Evolutionary conservation across 768 basidiomycete species (phyloP), one percentile per base, ranked within the genome.

Genomic region (Inosperma sp.): DNA sequence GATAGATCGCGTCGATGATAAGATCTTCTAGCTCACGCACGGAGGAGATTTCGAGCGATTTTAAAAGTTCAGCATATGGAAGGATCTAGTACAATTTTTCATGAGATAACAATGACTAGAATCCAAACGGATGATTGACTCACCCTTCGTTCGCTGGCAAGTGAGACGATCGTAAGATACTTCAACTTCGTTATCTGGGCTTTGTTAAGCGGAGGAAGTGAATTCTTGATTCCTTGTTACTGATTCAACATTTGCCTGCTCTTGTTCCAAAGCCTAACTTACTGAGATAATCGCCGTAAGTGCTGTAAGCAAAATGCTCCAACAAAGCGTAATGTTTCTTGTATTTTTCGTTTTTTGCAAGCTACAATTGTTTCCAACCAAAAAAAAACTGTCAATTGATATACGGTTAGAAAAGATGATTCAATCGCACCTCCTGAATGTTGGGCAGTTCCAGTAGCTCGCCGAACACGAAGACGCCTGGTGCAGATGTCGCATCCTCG

Each of bases 1-100:
- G 81, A 68, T 97, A 97, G 67, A 97, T 93, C 7, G 88, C 88
- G 61, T 96, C 93, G 66, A 98, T 97, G 64, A 97, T 89, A 56
- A 96, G 82, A 68, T 97, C 94, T 66, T 98, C 95, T 3, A 98
- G 82, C 50, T 88, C 88, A 47, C 94, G 84, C 51, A 93, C 81
- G 5, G 80, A 83, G 2, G 82, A 74, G 66, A 95, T 77, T 40
- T 90, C 79, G 17, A 98, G 78, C 3, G 77, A 71, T 41, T 78
- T 63, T 8, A 90, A 78, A 2, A 97, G 78, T 25, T 77, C 69
- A 9, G 81, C 65, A 66, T 97, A 97, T 0, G 91, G 82, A 3
- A 96, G 79, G 58, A 89, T 88, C 93, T 88, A 59, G 46, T n/a
- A n/a, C n/a, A n/a, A n/a, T n/a, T n/a, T n/a, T n/a, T n/a, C n/a